phyloP scores from a whole-genome alignment of 148 eudicot genomes.

The Limonium bicolor region DNA sequence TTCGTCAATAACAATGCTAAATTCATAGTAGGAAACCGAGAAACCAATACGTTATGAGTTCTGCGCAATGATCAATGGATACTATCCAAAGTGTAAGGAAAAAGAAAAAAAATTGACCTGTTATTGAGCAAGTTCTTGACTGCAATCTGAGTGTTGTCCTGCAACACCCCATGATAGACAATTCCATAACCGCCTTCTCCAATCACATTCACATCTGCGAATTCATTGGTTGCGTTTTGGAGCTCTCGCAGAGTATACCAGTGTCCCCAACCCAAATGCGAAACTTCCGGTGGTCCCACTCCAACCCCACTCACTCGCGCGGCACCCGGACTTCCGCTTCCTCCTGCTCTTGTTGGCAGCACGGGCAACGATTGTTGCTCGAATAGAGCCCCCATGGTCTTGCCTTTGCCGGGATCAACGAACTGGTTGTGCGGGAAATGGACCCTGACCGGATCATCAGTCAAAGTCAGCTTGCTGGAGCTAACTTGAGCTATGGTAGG shows the following conservation, averaged over 20 bases:
- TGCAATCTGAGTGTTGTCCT: conserved; percentile 42
- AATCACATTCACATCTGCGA: conserved; percentile 46
- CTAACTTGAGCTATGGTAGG: not conserved
- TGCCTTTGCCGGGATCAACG: conserved; percentile 8
- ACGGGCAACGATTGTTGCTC: conserved; percentile 10
- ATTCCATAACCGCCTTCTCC: conserved; percentile 82
- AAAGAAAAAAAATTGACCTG: conserved; percentile 15
- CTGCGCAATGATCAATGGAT: too few relatives aligned
- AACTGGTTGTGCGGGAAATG: conserved; percentile 8
- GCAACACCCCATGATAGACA: conserved; percentile 49
- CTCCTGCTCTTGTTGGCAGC: not conserved
- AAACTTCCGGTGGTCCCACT: conserved; percentile 35
- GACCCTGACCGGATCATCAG: conserved; percentile 2
- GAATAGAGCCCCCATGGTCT: too few relatives aligned
- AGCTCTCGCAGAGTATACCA: conserved; percentile 76
- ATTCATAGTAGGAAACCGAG: not conserved
- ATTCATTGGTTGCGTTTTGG: conserved; percentile 42
- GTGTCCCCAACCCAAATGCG: conserved; percentile 76
- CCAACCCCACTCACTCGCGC: conserved; percentile 7
- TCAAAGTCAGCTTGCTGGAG: conserved; percentile 4
- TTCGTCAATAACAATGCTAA: not conserved
- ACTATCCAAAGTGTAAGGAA: too few relatives aligned
- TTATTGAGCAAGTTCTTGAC: conserved; percentile 67
- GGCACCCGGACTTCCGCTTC: conserved; percentile 6
- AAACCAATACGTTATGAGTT: too few relatives aligned